Evolutionary conservation across 129 eudicot species (phyloP).

Genomic region (Chrysanthemum makinoi): DNA sequence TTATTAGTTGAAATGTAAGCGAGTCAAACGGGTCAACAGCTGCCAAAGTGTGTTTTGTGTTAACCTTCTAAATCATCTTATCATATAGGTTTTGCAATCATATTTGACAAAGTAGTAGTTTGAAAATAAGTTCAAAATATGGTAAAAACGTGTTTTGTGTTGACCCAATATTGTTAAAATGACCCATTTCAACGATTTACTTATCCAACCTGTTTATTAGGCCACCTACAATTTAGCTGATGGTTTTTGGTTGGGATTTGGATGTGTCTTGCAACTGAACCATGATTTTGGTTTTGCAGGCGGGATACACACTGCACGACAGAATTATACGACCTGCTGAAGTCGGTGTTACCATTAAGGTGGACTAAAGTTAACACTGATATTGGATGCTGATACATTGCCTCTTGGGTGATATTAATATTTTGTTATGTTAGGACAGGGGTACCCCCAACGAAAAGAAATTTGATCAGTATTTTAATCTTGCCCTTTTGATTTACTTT

Average conservation of each 20-base stretch:
- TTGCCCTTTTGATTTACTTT: neutral
- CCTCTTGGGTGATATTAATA: neutral
- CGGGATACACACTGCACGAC: constrained; percentile 71
- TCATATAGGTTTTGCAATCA: too few relatives aligned
- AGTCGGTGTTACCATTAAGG: constrained; percentile 71
- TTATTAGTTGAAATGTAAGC: too few relatives aligned
- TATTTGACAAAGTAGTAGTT: too few relatives aligned
- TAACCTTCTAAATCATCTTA: too few relatives aligned
- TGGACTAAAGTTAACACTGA: constrained; percentile 34
- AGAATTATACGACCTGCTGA: constrained; percentile 84
- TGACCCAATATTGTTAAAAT: too few relatives aligned
- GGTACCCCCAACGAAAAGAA: neutral
- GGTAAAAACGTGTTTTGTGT: too few relatives aligned
- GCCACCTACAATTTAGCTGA: neutral
- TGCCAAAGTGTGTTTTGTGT: too few relatives aligned
- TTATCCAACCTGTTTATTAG: too few relatives aligned
- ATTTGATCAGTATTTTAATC: constrained; percentile 4
- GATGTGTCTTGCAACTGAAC: neutral
- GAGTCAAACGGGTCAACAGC: too few relatives aligned
- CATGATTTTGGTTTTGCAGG: constrained; percentile 34
- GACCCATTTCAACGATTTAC: too few relatives aligned
- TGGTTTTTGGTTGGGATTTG: neutral
- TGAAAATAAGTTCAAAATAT: too few relatives aligned
- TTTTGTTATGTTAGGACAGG: constrained; percentile 16
- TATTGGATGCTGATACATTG: neutral